These are phyloP conservation scores for Boletus subcaerulescens DNA, from an alignment of 768 basidiomycete genomes.

Conservation along the genomic window DNA sequence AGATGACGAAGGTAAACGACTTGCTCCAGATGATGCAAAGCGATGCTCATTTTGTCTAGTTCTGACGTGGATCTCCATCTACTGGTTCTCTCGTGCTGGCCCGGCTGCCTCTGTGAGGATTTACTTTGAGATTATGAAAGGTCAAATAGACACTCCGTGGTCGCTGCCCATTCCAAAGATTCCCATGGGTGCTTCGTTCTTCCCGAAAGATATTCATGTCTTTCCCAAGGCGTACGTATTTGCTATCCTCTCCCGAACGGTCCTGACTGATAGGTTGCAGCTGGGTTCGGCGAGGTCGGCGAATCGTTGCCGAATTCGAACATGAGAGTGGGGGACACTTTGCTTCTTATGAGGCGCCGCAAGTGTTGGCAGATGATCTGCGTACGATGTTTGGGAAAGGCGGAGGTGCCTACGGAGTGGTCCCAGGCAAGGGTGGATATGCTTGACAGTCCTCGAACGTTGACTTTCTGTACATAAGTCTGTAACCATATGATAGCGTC, in stretches of 20 bases:
- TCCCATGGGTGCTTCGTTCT: conserved; percentile 48
- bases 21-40: background rate
- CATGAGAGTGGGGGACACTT: conserved; percentile 60
- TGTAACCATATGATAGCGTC: too few species aligned
- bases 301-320: conserved; percentile 45
- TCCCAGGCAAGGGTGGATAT: conserved; percentile 45
- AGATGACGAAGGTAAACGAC: conserved; percentile 47
- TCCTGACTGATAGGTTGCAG: conserved; percentile 25
- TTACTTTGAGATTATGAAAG: conserved; percentile 47
- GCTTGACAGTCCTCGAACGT: conserved; percentile 2
- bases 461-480: background rate
- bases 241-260: background rate
- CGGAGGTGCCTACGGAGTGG: conserved; percentile 47
- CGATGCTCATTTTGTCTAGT: conserved; percentile 33
- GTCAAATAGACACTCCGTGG: background rate
- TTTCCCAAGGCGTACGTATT: conserved; percentile 37
- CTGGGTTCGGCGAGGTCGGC: conserved; percentile 39
- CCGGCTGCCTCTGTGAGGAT: conserved; percentile 55
- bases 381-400: conserved; percentile 55
- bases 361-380: conserved; percentile 46
- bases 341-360: conserved; percentile 50
- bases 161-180: conserved; percentile 18
- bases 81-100: conserved; percentile 56
- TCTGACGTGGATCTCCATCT: conserved; percentile 56
- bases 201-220: conserved; percentile 45